These are phyloP conservation scores for Termitomyces eurrhizus DNA, from an alignment of 768 basidiomycete species.

Conservation along the genomic window DNA sequence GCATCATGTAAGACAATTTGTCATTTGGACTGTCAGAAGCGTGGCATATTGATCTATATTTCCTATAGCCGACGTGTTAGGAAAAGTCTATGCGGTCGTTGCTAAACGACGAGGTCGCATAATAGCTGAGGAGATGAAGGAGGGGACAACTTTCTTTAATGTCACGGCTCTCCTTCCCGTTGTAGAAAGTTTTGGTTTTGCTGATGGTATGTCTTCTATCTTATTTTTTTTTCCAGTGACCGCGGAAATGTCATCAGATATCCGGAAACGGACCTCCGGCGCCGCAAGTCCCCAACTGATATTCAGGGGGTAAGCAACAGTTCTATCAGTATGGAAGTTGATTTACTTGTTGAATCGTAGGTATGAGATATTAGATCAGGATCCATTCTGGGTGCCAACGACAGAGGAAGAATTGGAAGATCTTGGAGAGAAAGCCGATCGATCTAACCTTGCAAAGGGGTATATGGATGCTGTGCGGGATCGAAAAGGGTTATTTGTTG, in stretches of 20 bases:
- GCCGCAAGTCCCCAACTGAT: conserved; percentile 97
- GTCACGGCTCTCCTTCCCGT: conserved; percentile 90
- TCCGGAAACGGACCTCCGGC: conserved; percentile 93
- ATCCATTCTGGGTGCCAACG: conserved; percentile 98
- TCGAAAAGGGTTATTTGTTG: conserved; percentile 94
- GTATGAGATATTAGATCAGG: conserved; percentile 89
- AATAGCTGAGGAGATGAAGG: conserved; percentile 97
- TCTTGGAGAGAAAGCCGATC: conserved; percentile 92
- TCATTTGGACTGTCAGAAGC: conserved; percentile 1
- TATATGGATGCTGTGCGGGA: conserved; percentile 92
- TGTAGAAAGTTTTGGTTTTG: conserved; percentile 96
- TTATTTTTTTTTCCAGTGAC: neutral
- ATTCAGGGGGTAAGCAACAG: conserved; percentile 75
- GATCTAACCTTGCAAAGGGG: conserved; percentile 86
- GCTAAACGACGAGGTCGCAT: conserved; percentile 89
- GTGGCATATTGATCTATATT: conserved; percentile 7
- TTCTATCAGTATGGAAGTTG: neutral
- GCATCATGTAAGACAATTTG: conserved; percentile 72
- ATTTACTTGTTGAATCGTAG: conserved; percentile 33
- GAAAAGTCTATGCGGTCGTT: conserved; percentile 96
- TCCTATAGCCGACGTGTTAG: conserved; percentile 89
- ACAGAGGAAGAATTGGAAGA: conserved; percentile 97
- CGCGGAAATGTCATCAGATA: conserved; percentile 53
- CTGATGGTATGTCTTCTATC: conserved; percentile 65
- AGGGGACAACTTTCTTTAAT: conserved; percentile 93